A percentile compares a stretch with the other conserved stretches of the same genome.
Conservation (phyloP, 371 early-diverging fungal genomes). For the Mucor saturninus region DNA sequence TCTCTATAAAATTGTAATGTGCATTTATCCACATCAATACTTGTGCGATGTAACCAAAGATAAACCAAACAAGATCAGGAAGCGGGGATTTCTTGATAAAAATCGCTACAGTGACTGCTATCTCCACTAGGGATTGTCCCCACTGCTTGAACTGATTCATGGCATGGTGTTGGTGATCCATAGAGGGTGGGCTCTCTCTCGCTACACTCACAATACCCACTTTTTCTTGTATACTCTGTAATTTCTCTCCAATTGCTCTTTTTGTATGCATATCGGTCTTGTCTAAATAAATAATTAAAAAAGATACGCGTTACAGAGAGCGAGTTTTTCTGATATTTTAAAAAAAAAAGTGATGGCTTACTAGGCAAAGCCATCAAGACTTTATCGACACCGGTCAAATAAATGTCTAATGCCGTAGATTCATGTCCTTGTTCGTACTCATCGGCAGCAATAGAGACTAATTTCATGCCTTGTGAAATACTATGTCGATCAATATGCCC, state of each 20-base stretch:
- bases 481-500: constrained; percentile 36
- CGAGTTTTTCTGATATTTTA: no score
- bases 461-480: constrained; percentile 60
- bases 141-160: constrained; percentile 34
- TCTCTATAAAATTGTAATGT: constrained; percentile 57
- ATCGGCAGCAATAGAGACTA: constrained; percentile 59
- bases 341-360: constrained; percentile 26
- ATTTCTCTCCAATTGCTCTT: constrained; percentile 35
- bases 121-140: constrained; percentile 52
- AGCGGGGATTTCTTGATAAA: constrained; percentile 68
- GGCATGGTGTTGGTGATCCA: constrained; percentile 8
- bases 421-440: constrained; percentile 61
- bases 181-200: constrained; percentile 10
- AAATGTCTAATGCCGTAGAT: constrained; percentile 55
- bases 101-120: constrained; percentile 57
- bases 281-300: constrained; percentile 21
- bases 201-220: constrained; percentile 39
- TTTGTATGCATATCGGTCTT: constrained; percentile 38
- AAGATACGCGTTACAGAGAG: no score
- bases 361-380: constrained; percentile 61
- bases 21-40: constrained; percentile 55
- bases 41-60: constrained; percentile 52
- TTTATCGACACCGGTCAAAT: constrained; percentile 56
- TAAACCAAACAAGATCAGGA: constrained; percentile 47
- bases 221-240: constrained; percentile 44